A percentile compares a stretch with the other conserved stretches of the same genome.
Evolutionary conservation across 768 basidiomycete genomes (phyloP).

Genomic region (Leccinum subtestaceum): DNA sequence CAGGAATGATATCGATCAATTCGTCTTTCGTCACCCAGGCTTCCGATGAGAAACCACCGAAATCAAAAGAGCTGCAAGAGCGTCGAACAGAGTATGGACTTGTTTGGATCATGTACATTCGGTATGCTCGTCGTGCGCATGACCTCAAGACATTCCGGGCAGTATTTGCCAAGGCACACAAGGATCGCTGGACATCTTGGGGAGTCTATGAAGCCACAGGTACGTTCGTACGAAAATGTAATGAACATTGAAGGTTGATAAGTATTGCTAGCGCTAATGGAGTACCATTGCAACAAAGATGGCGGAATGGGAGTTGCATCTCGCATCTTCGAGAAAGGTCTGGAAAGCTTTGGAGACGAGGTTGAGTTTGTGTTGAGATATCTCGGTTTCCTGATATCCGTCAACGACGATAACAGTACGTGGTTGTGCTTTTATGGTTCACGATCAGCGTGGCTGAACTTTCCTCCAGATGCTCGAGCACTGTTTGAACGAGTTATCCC

Average conservation of each 20-base stretch:
- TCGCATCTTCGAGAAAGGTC: slow-evolving; percentile 90
- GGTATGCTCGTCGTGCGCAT: slow-evolving; percentile 86
- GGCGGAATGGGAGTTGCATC: slow-evolving; percentile 71
- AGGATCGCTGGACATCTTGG: slow-evolving; percentile 78
- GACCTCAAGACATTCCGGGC: slow-evolving; percentile 75
- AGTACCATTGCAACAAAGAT: slow-evolving; percentile 87
- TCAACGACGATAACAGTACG: slow-evolving; percentile 95
- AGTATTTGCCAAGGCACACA: slow-evolving; percentile 80
- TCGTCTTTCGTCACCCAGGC: slow-evolving; percentile 50
- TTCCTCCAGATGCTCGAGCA: slow-evolving; percentile 80
- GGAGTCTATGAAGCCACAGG: slow-evolving; percentile 92
- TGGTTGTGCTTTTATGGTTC: slow-evolving; percentile 8
- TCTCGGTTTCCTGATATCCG: slow-evolving; percentile 87
- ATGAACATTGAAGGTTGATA: slow-evolving; percentile 3
- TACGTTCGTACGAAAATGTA: slow-evolving; percentile 28
- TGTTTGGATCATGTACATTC: slow-evolving; percentile 89
- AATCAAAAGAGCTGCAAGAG: slow-evolving; percentile 50
- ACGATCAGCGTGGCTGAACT: slow-evolving; percentile 5
- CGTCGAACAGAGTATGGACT: slow-evolving; percentile 70
- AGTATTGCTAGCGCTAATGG: slow-evolving; percentile 71
- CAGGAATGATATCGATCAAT: slow-evolving; percentile 37
- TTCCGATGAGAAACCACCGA: slow-evolving; percentile 52
- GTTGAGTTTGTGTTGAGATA: slow-evolving; percentile 85
- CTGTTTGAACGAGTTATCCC: slow-evolving; percentile 87
- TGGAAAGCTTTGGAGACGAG: slow-evolving; percentile 80